A percentile compares a stretch with the other conserved stretches of the same genome.
Conservation (phyloP, 1,284 basidiomycete species). For the Trichosporon sp. region DNA sequence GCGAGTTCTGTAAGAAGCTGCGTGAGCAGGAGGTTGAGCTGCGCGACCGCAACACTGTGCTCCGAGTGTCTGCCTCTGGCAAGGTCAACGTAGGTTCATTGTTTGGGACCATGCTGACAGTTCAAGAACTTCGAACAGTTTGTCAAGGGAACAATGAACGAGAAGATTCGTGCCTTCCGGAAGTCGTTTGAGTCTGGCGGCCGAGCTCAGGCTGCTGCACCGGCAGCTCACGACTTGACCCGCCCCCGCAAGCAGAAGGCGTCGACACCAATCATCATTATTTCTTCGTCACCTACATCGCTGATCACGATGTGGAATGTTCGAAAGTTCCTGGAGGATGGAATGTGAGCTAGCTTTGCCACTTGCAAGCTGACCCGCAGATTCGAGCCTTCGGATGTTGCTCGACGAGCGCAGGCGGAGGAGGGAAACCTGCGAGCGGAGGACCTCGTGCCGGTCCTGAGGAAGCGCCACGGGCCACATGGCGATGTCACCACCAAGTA, state of each 20-base stretch:
- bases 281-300: slow-evolving; percentile 90
- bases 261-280: slow-evolving; percentile 83
- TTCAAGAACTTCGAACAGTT: slow-evolving; percentile 41
- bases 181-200: slow-evolving; percentile 32
- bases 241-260: slow-evolving; percentile 48
- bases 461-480: slow-evolving; percentile 57
- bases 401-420: slow-evolving; percentile 52
- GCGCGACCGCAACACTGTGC: slow-evolving; percentile 40
- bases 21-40: slow-evolving; percentile 43
- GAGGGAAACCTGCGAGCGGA: slow-evolving; percentile 73
- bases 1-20: slow-evolving; percentile 70
- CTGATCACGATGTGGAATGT: slow-evolving; percentile 98
- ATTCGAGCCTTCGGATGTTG: slow-evolving; percentile 73
- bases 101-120: not conserved
- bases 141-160: slow-evolving; percentile 38
- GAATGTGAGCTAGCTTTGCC: slow-evolving; percentile 57
- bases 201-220: slow-evolving; percentile 15
- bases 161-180: slow-evolving; percentile 41
- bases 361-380: slow-evolving; percentile 46
- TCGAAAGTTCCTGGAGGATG: slow-evolving; percentile 84
- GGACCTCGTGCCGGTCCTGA: slow-evolving; percentile 76
- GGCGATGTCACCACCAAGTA: slow-evolving; percentile 55
- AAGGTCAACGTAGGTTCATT: slow-evolving; percentile 37
- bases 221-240: slow-evolving; percentile 6
- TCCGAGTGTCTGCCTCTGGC: slow-evolving; percentile 36